Percentiles rank a stretch among this genome's conserved stretches.
Conservation (phyloP, 2,329 filamentous ascomycete species). For the Thielaviopsis ethacetica region DNA sequence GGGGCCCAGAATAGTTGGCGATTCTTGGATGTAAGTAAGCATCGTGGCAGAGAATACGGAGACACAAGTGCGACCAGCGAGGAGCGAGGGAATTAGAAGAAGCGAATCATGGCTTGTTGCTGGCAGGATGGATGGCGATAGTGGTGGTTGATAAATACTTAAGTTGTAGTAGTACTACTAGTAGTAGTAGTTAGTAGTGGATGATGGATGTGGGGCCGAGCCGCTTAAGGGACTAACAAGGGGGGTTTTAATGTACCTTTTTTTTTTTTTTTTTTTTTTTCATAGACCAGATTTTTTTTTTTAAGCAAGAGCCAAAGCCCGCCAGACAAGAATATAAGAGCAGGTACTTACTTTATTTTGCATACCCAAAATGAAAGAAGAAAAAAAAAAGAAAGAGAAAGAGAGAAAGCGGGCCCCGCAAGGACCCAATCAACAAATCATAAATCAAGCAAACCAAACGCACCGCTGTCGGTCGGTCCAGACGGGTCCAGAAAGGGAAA, state of each 20-base stretch:
- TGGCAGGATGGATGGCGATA: background rate
- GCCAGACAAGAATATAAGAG: no score
- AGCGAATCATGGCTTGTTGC: background rate
- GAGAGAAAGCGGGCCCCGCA: background rate
- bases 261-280: background rate
- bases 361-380: background rate
- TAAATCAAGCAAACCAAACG: conserved; percentile 3
- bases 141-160: no score
- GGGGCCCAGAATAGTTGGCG: no score
- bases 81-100: background rate
- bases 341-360: no score
- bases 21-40: no score
- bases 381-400: background rate
- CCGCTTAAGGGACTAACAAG: background rate
- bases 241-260: background rate
- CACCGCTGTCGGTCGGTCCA: conserved; percentile 12
- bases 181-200: no score
- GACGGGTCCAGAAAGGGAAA: conserved; percentile 11
- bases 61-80: background rate
- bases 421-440: conserved; percentile 6
- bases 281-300: background rate
- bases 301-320: no score
- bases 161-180: background rate
- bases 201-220: background rate
- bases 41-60: background rate